Evolutionary conservation across 2,329 filamentous ascomycete species (phyloP).

Genomic region (Ceratocystis cubensis): DNA sequence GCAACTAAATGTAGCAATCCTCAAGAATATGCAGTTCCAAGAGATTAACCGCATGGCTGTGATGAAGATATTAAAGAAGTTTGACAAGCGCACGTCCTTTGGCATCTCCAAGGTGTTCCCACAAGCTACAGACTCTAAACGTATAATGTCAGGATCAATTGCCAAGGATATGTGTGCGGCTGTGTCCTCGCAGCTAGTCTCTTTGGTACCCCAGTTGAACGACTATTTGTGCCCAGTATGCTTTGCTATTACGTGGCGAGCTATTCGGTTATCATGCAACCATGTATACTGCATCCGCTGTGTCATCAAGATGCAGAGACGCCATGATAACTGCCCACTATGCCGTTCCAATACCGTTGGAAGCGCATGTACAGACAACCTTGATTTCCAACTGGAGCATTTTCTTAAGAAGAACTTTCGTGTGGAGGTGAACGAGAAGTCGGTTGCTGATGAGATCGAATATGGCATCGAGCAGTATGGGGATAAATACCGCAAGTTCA

Average conservation of each 20-base stretch:
- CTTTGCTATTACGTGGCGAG: constrained; percentile 65
- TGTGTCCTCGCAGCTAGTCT: constrained; percentile 59
- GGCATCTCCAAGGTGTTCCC: constrained; percentile 54
- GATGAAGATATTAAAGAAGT: constrained; percentile 79
- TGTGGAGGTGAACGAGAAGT: constrained; percentile 53
- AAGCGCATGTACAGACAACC: constrained; percentile 47
- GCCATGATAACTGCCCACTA: constrained; percentile 58
- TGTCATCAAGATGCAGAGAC: constrained; percentile 64
- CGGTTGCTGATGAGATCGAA: constrained; percentile 60
- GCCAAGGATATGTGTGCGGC: constrained; percentile 65
- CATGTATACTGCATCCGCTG: constrained; percentile 79
- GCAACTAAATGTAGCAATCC: constrained; percentile 57
- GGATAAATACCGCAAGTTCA: constrained; percentile 46
- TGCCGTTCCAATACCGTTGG: constrained; percentile 62
- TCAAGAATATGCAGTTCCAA: constrained; percentile 71
- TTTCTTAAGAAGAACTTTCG: constrained; percentile 69
- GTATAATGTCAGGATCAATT: constrained; percentile 52
- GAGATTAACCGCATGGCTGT: constrained; percentile 71
- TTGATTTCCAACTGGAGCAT: constrained; percentile 54
- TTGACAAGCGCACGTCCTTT: constrained; percentile 72
- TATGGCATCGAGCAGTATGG: constrained; percentile 63
- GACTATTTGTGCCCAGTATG: constrained; percentile 77
- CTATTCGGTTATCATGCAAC: constrained; percentile 60
- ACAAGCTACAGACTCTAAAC: constrained; percentile 43
- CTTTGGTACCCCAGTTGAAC: constrained; percentile 65